Evolutionary conservation across 75 land plant species (phyloP).

Genomic region (Pseudotsuga menziesii): DNA sequence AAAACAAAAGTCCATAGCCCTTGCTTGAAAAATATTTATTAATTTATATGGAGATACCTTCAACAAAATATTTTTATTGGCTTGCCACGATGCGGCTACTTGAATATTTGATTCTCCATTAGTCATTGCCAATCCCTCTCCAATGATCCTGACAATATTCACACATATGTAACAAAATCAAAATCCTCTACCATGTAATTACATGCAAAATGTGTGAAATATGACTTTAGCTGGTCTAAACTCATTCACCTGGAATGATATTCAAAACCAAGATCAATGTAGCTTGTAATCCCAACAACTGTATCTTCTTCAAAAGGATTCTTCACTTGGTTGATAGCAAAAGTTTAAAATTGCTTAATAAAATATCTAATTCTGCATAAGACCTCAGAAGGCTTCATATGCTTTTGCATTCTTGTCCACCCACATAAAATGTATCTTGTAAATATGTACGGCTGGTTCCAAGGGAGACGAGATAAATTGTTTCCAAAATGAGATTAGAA

Average conservation of each 20-base stretch:
- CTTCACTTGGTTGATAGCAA: constrained; percentile 41
- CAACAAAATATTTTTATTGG: constrained; percentile 81
- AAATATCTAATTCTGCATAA: not conserved
- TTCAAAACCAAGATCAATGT: constrained; percentile 91
- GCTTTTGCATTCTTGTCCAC: not conserved
- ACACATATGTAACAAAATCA: not conserved
- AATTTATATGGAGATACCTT: constrained; percentile 43
- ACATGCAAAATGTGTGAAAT: constrained; percentile 4
- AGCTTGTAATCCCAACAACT: constrained; percentile 90
- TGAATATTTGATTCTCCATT: constrained; percentile 49
- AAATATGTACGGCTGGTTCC: not conserved
- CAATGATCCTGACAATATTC: constrained; percentile 35
- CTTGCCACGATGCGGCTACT: constrained; percentile 94
- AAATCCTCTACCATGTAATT: not conserved
- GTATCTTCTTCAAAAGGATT: constrained; percentile 84
- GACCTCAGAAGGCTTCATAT: not conserved
- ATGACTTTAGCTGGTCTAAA: not conserved
- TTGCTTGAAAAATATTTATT: too few species aligned
- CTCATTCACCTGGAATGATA: constrained; percentile 58
- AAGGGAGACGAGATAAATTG: not conserved
- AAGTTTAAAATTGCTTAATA: not conserved
- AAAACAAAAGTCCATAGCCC: not conserved
- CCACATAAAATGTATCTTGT: not conserved
- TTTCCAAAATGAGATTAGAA: not conserved
- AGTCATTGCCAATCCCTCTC: constrained; percentile 21